Conservation (phyloP, 73 alveolate species). For the Strombidium stylifer region DNA sequence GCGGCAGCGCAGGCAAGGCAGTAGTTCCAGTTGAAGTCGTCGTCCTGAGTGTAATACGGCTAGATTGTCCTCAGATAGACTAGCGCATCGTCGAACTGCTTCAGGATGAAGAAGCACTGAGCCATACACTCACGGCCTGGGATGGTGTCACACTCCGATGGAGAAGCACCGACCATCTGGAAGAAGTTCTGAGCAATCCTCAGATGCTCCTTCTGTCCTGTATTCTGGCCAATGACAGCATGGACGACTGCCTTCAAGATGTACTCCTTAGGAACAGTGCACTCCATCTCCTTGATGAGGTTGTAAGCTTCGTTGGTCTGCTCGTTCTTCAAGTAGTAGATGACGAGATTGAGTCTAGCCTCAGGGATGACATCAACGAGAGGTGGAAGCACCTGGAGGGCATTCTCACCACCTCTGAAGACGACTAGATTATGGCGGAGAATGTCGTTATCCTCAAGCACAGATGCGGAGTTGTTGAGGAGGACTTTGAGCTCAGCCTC, state of each 20-base stretch:
- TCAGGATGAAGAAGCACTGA: conserved; percentile 93
- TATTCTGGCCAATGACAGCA: conserved; percentile 94
- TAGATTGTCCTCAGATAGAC: conserved; percentile 86
- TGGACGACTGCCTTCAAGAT: conserved; percentile 97
- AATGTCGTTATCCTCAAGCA: conserved; percentile 93
- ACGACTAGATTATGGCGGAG: conserved; percentile 97
- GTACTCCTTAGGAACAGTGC: conserved; percentile 94
- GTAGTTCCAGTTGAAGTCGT: conserved; percentile 98
- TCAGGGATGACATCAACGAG: conserved; percentile 95
- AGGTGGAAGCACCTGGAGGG: conserved; percentile 95
- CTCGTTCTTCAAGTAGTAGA: conserved; percentile 91
- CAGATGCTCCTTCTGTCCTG: conserved; percentile 90
- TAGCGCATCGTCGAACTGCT: conserved; percentile 81
- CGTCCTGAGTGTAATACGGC: conserved; percentile 92
- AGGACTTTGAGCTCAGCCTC: conserved; percentile 91
- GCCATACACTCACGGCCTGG: conserved; percentile 99
- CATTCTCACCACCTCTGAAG: conserved; percentile 97
- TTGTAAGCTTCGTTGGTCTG: conserved; percentile 92
- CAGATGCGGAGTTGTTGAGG: conserved; percentile 74
- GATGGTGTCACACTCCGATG: conserved; percentile 99
- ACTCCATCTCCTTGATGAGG: conserved; percentile 96
- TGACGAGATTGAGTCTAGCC: conserved; percentile 95
- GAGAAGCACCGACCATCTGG: conserved; percentile 96
- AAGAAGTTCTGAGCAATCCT: conserved; percentile 92
- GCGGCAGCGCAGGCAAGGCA: conserved; percentile 94